phyloP scores from a whole-genome alignment of 1,139 yeast species.

The Saccharomyces hybrid region DNA sequence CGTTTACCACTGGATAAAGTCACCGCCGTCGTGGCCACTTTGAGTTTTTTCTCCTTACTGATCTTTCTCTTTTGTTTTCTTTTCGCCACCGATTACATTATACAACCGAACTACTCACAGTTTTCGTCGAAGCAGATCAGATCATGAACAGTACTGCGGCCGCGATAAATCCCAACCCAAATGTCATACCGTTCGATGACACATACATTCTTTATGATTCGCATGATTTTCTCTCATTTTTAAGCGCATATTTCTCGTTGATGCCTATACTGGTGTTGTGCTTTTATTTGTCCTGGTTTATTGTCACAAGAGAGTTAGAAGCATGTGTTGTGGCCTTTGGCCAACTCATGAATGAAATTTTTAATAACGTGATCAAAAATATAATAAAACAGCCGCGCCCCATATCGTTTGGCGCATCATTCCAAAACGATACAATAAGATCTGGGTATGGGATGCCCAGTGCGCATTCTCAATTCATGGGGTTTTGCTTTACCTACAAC shows the following conservation, averaged over 20 bases:
- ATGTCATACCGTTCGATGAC: conserved; percentile 39
- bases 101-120: neutral
- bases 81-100: neutral
- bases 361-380: conserved; percentile 62
- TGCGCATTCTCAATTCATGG: conserved; percentile 95
- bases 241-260: conserved; percentile 66
- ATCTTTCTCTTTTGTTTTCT: neutral
- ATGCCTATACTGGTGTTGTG: conserved; percentile 77
- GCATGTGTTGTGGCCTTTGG: conserved; percentile 80
- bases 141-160: neutral
- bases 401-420: conserved; percentile 30
- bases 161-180: conserved; percentile 10
- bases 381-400: conserved; percentile 14
- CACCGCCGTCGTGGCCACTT: neutral
- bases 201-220: conserved; percentile 79
- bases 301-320: conserved; percentile 75
- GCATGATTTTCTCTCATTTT: conserved; percentile 12
- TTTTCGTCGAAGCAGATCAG: neutral
- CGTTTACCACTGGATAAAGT: neutral
- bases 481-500: conserved; percentile 61
- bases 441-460: conserved; percentile 92
- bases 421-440: conserved; percentile 37
- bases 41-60: neutral
- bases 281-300: conserved; percentile 76
- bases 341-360: conserved; percentile 68